Evolutionary conservation across 176 grass and related monocot genomes (phyloP).

Genomic region (Avena insularis): DNA sequence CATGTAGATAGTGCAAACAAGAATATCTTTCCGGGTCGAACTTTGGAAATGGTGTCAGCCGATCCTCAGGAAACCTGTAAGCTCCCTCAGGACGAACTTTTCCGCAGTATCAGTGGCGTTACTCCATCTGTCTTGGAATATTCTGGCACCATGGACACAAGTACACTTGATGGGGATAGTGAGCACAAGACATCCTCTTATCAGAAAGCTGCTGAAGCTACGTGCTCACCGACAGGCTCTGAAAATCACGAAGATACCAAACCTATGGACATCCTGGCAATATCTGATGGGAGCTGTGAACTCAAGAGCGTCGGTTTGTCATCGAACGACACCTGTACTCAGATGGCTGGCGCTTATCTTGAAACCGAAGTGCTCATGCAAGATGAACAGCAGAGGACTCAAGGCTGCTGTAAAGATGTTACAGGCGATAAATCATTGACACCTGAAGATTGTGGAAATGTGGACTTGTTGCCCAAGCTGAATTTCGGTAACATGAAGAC

Average conservation of each 20-base stretch:
- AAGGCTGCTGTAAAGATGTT: constrained; percentile 28
- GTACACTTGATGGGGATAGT: constrained; percentile 14
- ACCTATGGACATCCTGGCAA: constrained; percentile 17
- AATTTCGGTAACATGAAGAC: constrained; percentile 6
- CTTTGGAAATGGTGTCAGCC: constrained; percentile 23
- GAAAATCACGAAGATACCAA: constrained; percentile 29
- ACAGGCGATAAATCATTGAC: not conserved
- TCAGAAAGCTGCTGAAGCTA: constrained; percentile 9
- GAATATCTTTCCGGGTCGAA: constrained; percentile 23
- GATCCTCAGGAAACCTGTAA: not conserved
- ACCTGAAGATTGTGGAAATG: constrained; percentile 9
- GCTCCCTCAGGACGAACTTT: not conserved
- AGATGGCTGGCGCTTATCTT: constrained; percentile 34
- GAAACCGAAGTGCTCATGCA: constrained; percentile 34
- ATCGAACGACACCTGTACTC: constrained; percentile 33
- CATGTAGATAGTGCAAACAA: constrained; percentile 28
- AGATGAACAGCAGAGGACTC: constrained; percentile 34
- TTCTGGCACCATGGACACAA: not conserved
- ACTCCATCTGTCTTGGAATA: constrained; percentile 32
- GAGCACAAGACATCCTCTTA: constrained; percentile 11
- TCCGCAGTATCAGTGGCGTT: not conserved
- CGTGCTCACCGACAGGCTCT: constrained; percentile 19
- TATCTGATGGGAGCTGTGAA: constrained; percentile 37
- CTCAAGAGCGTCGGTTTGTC: constrained; percentile 21
- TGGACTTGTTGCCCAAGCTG: not conserved